Conservation (phyloP, 441 rosid genomes). For the Pelargonium exstipulatum region DNA sequence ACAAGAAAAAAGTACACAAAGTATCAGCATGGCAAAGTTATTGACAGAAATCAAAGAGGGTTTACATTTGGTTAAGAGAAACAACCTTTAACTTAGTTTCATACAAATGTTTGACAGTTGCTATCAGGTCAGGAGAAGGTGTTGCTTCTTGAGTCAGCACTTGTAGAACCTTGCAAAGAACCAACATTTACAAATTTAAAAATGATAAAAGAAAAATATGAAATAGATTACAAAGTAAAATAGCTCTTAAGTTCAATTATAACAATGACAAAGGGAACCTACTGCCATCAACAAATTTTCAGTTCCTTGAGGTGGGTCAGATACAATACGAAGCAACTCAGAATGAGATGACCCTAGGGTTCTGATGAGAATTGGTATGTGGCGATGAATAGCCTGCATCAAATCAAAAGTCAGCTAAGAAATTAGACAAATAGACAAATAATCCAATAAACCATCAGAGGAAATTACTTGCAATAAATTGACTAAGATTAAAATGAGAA, state of each 20-base stretch:
- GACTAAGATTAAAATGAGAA: neutral
- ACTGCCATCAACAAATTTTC: slow-evolving; percentile 93
- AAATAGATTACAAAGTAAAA: slow-evolving; percentile 20
- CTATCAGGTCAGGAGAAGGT: slow-evolving; percentile 74
- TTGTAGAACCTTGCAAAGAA: slow-evolving; percentile 72
- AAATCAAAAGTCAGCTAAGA: slow-evolving; percentile 9
- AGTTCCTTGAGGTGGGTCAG: slow-evolving; percentile 98
- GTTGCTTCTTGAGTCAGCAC: slow-evolving; percentile 78
- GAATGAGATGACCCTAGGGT: slow-evolving; percentile 77
- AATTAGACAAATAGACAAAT: slow-evolving; percentile 7
- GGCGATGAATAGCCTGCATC: slow-evolving; percentile 91
- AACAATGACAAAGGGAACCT: slow-evolving; percentile 12
- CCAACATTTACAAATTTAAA: slow-evolving; percentile 20
- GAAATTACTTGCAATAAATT: neutral
- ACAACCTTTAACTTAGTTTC: slow-evolving; percentile 93
- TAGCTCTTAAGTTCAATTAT: neutral
- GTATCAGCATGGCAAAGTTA: slow-evolving; percentile 6
- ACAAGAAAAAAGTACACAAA: slow-evolving; percentile 26
- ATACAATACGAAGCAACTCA: slow-evolving; percentile 73
- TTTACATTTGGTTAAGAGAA: neutral
- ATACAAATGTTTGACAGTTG: slow-evolving; percentile 90
- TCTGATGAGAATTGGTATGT: slow-evolving; percentile 75
- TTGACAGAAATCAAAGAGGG: neutral
- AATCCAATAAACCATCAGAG: no score
- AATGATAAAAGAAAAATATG: slow-evolving; percentile 13